Conservation (phyloP, 2,329 filamentous ascomycete species). For the Alternaria longipes region DNA sequence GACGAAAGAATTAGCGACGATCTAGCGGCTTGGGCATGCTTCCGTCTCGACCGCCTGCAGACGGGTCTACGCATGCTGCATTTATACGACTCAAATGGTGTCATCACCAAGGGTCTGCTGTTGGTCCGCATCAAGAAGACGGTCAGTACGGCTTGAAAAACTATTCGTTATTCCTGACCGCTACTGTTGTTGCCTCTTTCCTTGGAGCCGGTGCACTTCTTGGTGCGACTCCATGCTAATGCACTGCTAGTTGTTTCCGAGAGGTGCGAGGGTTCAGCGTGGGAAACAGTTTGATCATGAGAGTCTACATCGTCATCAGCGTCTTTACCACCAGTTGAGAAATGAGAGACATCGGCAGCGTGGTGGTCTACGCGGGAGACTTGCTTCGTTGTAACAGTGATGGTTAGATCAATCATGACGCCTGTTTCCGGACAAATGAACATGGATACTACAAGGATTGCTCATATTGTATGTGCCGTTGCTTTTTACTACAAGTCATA, state of each 20-base stretch:
- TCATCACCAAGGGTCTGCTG: constrained; percentile 71
- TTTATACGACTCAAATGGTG: constrained; percentile 74
- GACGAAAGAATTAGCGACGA: constrained; percentile 80
- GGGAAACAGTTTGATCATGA: background rate
- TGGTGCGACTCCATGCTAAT: background rate
- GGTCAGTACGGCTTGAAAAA: constrained; percentile 40
- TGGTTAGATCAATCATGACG: background rate
- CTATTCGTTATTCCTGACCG: constrained; percentile 7
- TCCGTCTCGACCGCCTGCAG: constrained; percentile 81
- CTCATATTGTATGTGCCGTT: background rate
- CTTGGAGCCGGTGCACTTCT: background rate
- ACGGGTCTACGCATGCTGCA: constrained; percentile 81
- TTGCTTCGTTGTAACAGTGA: background rate
- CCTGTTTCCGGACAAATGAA: no score
- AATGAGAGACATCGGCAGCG: background rate
- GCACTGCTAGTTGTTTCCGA: constrained; percentile 5
- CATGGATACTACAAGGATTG: background rate
- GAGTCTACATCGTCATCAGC: background rate
- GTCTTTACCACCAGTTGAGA: background rate
- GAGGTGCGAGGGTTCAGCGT: background rate
- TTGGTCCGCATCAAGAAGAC: constrained; percentile 77
- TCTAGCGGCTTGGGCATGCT: constrained; percentile 87
- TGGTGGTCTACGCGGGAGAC: background rate
- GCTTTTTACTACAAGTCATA: background rate
- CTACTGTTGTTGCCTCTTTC: background rate